Evolutionary conservation across 129 eudicot genomes (phyloP).

Genomic region (Tanacetum coccineum): DNA sequence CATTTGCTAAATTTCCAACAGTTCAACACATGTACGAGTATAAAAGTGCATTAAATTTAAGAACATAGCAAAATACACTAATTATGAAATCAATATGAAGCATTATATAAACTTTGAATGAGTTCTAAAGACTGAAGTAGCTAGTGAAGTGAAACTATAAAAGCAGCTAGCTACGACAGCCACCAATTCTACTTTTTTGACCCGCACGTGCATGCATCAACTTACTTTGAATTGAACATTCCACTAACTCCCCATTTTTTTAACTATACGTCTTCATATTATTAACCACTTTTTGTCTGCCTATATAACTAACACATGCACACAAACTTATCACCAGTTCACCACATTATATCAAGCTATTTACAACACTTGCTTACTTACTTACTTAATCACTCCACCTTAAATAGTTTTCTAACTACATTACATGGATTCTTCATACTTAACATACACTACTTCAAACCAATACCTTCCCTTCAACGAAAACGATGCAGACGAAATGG

Average conservation of each 20-base stretch:
- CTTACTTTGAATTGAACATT: slow-evolving; percentile 27
- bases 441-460: slow-evolving; percentile 23
- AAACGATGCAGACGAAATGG: slow-evolving; percentile 32
- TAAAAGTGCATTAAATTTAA: too few relatives aligned
- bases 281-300: slow-evolving; percentile 4
- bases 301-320: slow-evolving; percentile 15
- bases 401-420: not conserved
- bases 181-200: slow-evolving; percentile 41
- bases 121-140: not conserved
- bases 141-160: not conserved
- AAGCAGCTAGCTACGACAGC: slow-evolving; percentile 7
- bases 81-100: too few relatives aligned
- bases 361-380: slow-evolving; percentile 3
- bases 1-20: too few relatives aligned
- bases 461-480: slow-evolving; percentile 33
- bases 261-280: slow-evolving; percentile 1
- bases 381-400: not conserved
- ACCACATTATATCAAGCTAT: not conserved
- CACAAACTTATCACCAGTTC: not conserved
- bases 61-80: too few relatives aligned
- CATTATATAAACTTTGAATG: not conserved
- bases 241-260: slow-evolving; percentile 23
- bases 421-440: slow-evolving; percentile 34
- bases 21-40: too few relatives aligned
- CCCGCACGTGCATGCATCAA: slow-evolving; percentile 24